A percentile compares a stretch with the other conserved stretches of the same genome.
Evolutionary conservation across 176 grass and related monocot species (phyloP).

Genomic region (Poa annua): DNA sequence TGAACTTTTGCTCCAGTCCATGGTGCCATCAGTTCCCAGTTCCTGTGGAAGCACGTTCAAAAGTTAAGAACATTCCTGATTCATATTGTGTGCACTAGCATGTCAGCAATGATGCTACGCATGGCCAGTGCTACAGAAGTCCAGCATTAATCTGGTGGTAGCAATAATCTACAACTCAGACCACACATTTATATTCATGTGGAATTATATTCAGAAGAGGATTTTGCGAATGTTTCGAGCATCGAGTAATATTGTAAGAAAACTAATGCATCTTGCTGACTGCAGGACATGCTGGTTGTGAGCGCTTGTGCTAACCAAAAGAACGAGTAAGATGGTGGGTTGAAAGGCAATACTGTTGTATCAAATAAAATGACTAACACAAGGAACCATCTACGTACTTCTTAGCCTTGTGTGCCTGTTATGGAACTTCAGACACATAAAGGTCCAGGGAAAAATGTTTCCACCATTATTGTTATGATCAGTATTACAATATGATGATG

Average conservation of each 20-base stretch:
- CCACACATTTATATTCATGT: background rate
- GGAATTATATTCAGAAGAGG: background rate
- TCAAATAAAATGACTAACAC: background rate
- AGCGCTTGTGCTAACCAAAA: background rate
- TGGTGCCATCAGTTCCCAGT: slow-evolving; percentile 71
- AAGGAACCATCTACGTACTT: background rate
- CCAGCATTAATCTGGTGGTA: background rate
- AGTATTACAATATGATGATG: background rate
- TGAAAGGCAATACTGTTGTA: no score
- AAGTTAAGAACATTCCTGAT: background rate
- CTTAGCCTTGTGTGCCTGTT: background rate
- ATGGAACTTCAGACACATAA: background rate
- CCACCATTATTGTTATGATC: background rate
- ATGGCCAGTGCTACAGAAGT: background rate
- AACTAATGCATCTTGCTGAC: background rate
- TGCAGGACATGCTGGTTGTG: background rate
- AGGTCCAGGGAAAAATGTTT: background rate
- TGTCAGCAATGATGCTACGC: no score
- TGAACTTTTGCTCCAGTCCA: slow-evolving; percentile 59
- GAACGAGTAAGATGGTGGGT: background rate
- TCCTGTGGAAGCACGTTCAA: slow-evolving; percentile 37
- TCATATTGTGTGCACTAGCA: background rate
- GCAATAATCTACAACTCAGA: background rate
- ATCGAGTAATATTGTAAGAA: background rate
- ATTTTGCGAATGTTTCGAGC: background rate